Percentiles rank a stretch among this genome's conserved stretches.
Evolutionary conservation across 495 filamentous ascomycete genomes (phyloP).

Genomic region (Mytilinidion resinicola): DNA sequence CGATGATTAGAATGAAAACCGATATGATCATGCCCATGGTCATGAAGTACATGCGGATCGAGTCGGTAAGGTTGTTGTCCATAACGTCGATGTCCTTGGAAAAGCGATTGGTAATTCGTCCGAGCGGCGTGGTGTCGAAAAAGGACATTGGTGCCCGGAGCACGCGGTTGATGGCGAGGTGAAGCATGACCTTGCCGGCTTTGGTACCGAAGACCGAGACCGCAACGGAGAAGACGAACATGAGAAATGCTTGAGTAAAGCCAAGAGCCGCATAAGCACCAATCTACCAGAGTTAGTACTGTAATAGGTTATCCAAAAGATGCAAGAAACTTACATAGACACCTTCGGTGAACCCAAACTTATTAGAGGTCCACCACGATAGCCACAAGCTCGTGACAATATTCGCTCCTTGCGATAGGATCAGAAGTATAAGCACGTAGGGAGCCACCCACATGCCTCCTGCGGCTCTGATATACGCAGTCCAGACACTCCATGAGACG

Average conservation of each 20-base stretch:
- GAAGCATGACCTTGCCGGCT: conserved; percentile 75
- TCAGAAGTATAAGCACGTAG: conserved; percentile 57
- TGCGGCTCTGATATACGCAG: conserved; percentile 71
- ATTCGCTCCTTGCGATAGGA: conserved; percentile 70
- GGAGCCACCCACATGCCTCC: conserved; percentile 67
- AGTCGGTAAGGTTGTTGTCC: conserved; percentile 87
- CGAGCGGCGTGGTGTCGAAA: conserved; percentile 93
- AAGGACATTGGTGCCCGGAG: conserved; percentile 92
- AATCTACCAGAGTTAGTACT: conserved; percentile 44
- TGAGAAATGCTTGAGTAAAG: conserved; percentile 61
- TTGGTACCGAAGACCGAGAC: conserved; percentile 74
- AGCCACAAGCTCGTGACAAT: conserved; percentile 88
- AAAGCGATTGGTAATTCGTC: conserved; percentile 96
- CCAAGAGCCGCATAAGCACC: conserved; percentile 79
- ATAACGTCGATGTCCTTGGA: conserved; percentile 91
- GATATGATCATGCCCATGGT: conserved; percentile 65
- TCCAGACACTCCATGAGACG: conserved; percentile 78
- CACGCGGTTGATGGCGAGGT: conserved; percentile 70
- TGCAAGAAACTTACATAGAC: conserved; percentile 47
- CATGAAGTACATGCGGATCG: conserved; percentile 88
- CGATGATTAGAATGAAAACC: conserved; percentile 81
- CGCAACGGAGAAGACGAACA: conserved; percentile 64
- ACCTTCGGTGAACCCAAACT: conserved; percentile 58
- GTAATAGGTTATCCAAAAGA: neutral
- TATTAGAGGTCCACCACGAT: conserved; percentile 80